A percentile compares a stretch with the other conserved stretches of the same genome.
phyloP scores from a whole-genome alignment of 2,329 filamentous ascomycete genomes.

The Colletotrichum sidae region DNA sequence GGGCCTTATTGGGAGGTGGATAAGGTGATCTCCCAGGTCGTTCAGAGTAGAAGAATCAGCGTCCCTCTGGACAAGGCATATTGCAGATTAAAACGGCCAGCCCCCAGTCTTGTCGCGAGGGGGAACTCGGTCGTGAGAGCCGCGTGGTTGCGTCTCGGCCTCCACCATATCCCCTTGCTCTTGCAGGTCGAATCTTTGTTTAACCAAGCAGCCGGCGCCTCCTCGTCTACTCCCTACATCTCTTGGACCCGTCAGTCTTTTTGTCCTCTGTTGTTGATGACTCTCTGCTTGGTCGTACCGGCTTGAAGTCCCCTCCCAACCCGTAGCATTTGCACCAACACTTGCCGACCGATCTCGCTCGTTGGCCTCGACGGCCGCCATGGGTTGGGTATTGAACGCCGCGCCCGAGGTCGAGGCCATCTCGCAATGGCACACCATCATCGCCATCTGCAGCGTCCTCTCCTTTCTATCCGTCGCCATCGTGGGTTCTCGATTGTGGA shows the following conservation, averaged over 20 bases:
- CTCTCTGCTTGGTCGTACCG: not conserved
- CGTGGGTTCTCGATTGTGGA: conserved; percentile 55
- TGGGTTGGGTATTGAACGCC: conserved; percentile 65
- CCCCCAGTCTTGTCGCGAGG: not conserved
- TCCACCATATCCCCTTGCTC: conserved; percentile 12
- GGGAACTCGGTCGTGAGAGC: not conserved
- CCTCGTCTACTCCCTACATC: not conserved
- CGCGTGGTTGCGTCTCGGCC: not conserved
- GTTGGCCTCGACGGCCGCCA: conserved; percentile 39
- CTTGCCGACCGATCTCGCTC: not conserved
- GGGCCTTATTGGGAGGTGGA: not conserved
- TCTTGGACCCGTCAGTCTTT: no score
- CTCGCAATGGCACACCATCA: conserved; percentile 61
- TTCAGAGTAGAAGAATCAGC: not conserved
- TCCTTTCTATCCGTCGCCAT: conserved; percentile 55
- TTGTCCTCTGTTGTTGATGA: no score
- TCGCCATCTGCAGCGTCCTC: conserved; percentile 60
- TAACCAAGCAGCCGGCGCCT: not conserved
- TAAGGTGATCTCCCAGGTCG: conserved; percentile 5
- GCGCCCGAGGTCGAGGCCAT: conserved; percentile 56
- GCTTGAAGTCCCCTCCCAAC: not conserved
- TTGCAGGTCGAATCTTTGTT: conserved; percentile 9
- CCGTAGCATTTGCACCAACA: no score
- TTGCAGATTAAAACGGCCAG: conserved; percentile 13
- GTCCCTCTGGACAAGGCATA: not conserved